Conservation (phyloP, 768 basidiomycete species). For the Suillus hirtellus region DNA sequence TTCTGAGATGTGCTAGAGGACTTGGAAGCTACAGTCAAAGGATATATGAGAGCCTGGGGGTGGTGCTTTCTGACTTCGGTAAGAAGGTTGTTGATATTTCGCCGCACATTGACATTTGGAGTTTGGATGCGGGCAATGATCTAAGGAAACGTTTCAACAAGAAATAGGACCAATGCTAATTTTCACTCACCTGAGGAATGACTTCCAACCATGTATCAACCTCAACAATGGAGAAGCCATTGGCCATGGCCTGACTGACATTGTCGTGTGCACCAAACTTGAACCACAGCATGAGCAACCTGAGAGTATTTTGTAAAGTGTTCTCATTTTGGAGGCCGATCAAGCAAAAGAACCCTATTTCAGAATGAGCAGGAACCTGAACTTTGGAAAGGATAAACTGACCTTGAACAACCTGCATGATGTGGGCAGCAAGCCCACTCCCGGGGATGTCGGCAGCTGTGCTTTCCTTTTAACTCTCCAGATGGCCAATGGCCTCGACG, state of each 20-base stretch:
- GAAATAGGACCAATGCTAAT: neutral
- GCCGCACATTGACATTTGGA: constrained; percentile 80
- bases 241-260: constrained; percentile 86
- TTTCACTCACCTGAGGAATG: constrained; percentile 80
- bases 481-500: constrained; percentile 88
- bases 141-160: constrained; percentile 38
- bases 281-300: constrained; percentile 96
- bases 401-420: constrained; percentile 94
- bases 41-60: constrained; percentile 95
- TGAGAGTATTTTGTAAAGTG: constrained; percentile 90
- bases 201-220: constrained; percentile 99
- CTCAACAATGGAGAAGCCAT: constrained; percentile 84
- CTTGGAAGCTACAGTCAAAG: constrained; percentile 94
- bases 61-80: constrained; percentile 94
- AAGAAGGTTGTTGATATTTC: constrained; percentile 85
- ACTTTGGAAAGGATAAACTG: neutral
- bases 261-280: constrained; percentile 90
- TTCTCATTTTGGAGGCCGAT: constrained; percentile 88
- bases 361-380: neutral
- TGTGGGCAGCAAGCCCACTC: constrained; percentile 71
- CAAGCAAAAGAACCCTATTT: constrained; percentile 88
- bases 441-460: constrained; percentile 58
- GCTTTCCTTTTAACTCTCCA: constrained; percentile 66
- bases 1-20: constrained; percentile 84
- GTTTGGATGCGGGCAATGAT: constrained; percentile 99